Evolutionary conservation across 768 basidiomycete genomes (phyloP), one percentile per base, ranked within the genome.

Genomic region (Amyloporia xantha): DNA sequence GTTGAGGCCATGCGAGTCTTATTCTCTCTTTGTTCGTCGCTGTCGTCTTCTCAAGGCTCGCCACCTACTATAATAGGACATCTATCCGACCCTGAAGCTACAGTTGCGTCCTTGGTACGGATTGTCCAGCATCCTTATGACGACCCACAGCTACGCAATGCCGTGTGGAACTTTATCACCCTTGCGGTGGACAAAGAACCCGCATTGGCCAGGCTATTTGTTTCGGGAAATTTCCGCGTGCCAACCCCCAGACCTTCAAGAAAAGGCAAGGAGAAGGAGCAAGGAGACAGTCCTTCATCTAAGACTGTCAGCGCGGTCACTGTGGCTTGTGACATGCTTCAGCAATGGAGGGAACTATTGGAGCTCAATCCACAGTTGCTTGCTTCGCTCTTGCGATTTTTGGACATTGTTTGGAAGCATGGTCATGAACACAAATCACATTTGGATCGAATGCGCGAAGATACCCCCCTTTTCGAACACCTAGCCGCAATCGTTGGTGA

Each of bases 171-270:
- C 53, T 85, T 95, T 54, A 82, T 95, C 33, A 69, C 86, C 0
- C 72, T 89, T 15, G 84, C 88, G 1, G 80, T 94, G 12, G 83
- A 89, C 57, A 85, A 84, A 52, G 91, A 93, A 61, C 91, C 94
- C 1, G 91, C 93, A 0, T 71, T 95, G 4, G 82, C 86, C 2
- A 74, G 81, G 47, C 70, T 96, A 23, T 82, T 93, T 50, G 82
- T 93, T 26, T 75, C 81, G 0, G 91, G 91, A 2, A 76, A 79
- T 36, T 84, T 89, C 55, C 75, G 75, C 42, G 66, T 74, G 3
- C 76, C 79, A 2, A 61, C 56, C 27, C 59, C 49, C 12, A 48
- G 47, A 19, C 27, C 44, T 21, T 52, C 57, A 20, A 54, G 65
- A 47, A 77, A 73, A 57, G 71, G 68, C 9, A 71, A 69, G 51